A percentile compares a stretch with the other conserved stretches of the same genome.
Evolutionary conservation across 345 rosid species (phyloP).

Genomic region (Carallia pectinifolia): DNA sequence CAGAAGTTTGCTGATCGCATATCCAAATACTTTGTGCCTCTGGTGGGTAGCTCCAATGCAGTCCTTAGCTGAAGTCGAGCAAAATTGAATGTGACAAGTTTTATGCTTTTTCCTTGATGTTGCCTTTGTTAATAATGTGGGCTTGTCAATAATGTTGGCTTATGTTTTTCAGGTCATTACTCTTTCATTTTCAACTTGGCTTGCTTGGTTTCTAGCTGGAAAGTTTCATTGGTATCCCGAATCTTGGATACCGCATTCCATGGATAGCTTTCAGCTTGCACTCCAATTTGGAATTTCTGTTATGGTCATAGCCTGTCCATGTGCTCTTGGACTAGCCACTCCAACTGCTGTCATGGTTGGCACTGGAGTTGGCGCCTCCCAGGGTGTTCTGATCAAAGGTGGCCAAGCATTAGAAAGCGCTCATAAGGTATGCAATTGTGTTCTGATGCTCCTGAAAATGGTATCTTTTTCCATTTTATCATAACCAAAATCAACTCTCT

Average conservation of each 20-base stretch:
- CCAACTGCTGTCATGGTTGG: conserved; percentile 99
- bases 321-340: conserved; percentile 96
- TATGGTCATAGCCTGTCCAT: conserved; percentile 98
- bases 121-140: not conserved
- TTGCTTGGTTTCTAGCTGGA: conserved; percentile 86
- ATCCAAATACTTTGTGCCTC: conserved; percentile 82
- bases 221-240: conserved; percentile 73
- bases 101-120: not conserved
- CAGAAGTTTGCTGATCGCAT: conserved; percentile 94
- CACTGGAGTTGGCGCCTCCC: conserved; percentile 97
- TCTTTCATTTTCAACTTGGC: conserved; percentile 81
- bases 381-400: conserved; percentile 88
- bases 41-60: conserved; percentile 38
- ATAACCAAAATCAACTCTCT: too few relatives aligned
- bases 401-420: conserved; percentile 93
- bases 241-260: conserved; percentile 89
- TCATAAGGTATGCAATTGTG: conserved; percentile 50
- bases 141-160: not conserved
- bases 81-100: not conserved
- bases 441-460: too few relatives aligned
- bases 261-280: conserved; percentile 92
- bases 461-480: too few relatives aligned
- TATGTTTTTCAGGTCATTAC: conserved; percentile 58
- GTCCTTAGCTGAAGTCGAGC: too few relatives aligned
- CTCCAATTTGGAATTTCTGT: conserved; percentile 98